phyloP scores from a whole-genome alignment of 1,284 basidiomycete genomes.

The Cryptococcus sp. region DNA sequence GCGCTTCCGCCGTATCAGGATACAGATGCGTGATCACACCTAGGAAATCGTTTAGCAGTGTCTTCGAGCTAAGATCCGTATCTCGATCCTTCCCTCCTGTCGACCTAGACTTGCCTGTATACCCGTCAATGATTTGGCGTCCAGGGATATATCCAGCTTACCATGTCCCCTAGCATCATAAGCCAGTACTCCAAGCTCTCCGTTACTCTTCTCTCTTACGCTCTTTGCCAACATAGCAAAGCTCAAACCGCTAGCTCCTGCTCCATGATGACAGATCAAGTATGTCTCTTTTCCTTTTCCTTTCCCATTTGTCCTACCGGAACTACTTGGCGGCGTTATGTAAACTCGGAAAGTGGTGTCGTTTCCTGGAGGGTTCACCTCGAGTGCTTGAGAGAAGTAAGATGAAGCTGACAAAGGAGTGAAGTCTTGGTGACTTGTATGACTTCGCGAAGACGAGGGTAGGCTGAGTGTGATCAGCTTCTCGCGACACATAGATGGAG shows the following conservation, averaged over 20 bases:
- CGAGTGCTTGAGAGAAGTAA: constrained; percentile 71
- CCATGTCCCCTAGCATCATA: constrained; percentile 88
- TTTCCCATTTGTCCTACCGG: constrained; percentile 12
- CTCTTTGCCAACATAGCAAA: constrained; percentile 85
- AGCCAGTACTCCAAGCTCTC: constrained; percentile 76
- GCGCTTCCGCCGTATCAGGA: constrained; percentile 59
- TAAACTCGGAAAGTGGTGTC: constrained; percentile 69
- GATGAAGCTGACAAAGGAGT: constrained; percentile 67
- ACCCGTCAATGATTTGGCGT: not conserved
- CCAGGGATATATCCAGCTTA: constrained; percentile 42
- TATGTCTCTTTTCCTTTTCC: constrained; percentile 52
- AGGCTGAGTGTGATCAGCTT: constrained; percentile 1
- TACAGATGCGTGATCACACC: constrained; percentile 65
- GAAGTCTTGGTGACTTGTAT: constrained; percentile 44
- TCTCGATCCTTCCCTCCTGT: constrained; percentile 49
- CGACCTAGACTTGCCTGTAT: constrained; percentile 57
- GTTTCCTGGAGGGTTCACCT: constrained; percentile 61
- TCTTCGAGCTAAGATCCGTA: constrained; percentile 65
- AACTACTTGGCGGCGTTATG: constrained; percentile 54
- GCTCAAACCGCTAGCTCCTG: constrained; percentile 80
- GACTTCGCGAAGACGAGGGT: constrained; percentile 40
- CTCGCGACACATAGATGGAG: not conserved
- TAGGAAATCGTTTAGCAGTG: constrained; percentile 66
- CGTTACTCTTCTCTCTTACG: constrained; percentile 58
- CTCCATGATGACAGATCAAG: constrained; percentile 90